Evolutionary conservation across 805 yeast species (phyloP), one percentile per base, ranked within the genome.

Genomic region (Sugiyamaella marilandica): DNA sequence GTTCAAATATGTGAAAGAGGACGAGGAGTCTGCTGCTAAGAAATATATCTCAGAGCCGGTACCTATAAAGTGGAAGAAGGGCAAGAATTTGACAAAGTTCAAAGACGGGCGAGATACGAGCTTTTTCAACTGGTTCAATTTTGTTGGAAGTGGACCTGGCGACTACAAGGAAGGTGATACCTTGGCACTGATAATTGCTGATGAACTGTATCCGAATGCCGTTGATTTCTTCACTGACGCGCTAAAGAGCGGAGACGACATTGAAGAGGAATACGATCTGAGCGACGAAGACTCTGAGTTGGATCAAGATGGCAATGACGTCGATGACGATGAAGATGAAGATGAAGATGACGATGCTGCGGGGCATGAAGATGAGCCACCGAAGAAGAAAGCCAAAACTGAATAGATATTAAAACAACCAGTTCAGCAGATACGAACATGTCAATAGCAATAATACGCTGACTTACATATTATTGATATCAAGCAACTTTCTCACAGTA

Each of bases 201-300:
- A 89, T 45, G 96, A 91, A 62, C 65, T 92, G 41, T 91, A 80
- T 64, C 96, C 96, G 11, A 83, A 83, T 59, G 94, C 97, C 2
- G 82, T 88, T 21, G 87, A 85, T 60, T 85, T 87, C 65, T 92
- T 84, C 62, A 83, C 87, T 5, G 83, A 83, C 62, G 90, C 91
- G 0, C 41, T 50, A 21, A 34, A 46, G 13, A 49, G 36, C 19
- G 55, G 53, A 19, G 58, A 54, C 13, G 59, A 54, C 29, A 49
- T 52, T 18, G 57, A 56, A 18, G 55, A 44, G 13, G 62, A 58
- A 24, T 54, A 55, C 36, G 60, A 58, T 39, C 26, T 55, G 7
- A 18, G 36, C 43, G 19, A 49, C 19, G 62, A 58, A 2, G 61
- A 55, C 10, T 59, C 49, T 1, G 53, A 43, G 8, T 57, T 46